Percentiles rank a stretch among this genome's conserved stretches.
These are phyloP conservation scores for Alternaria conjuncta DNA, from an alignment of 2,329 filamentous ascomycete genomes.

Conservation along the genomic window DNA sequence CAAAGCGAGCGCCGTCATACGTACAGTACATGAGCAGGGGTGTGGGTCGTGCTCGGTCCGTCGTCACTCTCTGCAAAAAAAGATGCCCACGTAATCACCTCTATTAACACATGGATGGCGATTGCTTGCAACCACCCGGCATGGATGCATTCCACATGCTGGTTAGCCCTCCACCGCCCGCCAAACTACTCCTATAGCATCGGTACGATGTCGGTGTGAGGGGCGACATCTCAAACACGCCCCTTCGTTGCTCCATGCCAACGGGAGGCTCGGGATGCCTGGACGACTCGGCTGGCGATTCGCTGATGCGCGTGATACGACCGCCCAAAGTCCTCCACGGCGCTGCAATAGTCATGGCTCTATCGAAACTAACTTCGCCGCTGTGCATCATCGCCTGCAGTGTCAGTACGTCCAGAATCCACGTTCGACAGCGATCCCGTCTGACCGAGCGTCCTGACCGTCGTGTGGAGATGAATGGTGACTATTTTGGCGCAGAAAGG, in stretches of 20 bases:
- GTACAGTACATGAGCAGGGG: constrained; percentile 14
- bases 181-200: constrained; percentile 3
- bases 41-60: constrained; percentile 9
- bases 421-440: constrained; percentile 12
- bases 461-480: constrained; percentile 37
- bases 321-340: neutral
- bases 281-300: constrained; percentile 9
- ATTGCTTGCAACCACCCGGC: constrained; percentile 3
- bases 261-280: constrained; percentile 13
- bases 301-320: constrained; percentile 11
- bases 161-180: constrained; percentile 14
- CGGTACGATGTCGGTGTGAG: constrained; percentile 14
- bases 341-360: constrained; percentile 19
- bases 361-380: constrained; percentile 16
- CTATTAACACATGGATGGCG: constrained; percentile 9
- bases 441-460: constrained; percentile 24
- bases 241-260: constrained; percentile 17
- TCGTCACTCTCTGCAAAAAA: constrained; percentile 1
- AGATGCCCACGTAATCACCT: constrained; percentile 24
- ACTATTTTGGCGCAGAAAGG: constrained; percentile 30
- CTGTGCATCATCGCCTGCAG: constrained; percentile 22
- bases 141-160: constrained; percentile 7
- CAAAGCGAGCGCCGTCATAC: constrained; percentile 15
- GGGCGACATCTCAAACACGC: constrained; percentile 22
- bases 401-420: neutral